Evolutionary conservation across 768 basidiomycete genomes (phyloP).

Genomic region (Pleurotus tuoliensis): DNA sequence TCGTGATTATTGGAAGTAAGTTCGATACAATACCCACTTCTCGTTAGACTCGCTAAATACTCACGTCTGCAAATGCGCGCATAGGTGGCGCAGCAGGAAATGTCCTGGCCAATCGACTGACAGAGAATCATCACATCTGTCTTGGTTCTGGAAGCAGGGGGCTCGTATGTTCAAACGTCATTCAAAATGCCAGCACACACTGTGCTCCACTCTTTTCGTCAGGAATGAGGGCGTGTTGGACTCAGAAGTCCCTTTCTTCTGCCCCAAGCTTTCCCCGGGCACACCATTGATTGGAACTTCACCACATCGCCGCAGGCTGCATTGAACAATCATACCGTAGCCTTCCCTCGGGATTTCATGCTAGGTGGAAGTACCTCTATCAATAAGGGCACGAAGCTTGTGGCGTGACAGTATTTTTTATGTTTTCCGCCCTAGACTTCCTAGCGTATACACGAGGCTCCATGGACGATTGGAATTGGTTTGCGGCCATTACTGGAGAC

Average conservation of each 20-base stretch:
- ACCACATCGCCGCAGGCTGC: slow-evolving; percentile 16
- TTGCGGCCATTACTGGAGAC: slow-evolving; percentile 20
- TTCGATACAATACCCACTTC: not conserved
- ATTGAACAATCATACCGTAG: slow-evolving; percentile 11
- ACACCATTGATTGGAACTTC: slow-evolving; percentile 17
- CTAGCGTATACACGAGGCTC: slow-evolving; percentile 23
- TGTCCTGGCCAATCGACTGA: slow-evolving; percentile 7
- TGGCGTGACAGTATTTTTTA: no score
- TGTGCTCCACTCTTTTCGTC: not conserved
- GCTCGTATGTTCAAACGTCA: not conserved
- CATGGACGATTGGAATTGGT: slow-evolving; percentile 23
- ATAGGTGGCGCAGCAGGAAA: slow-evolving; percentile 7
- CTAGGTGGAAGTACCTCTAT: slow-evolving; percentile 18
- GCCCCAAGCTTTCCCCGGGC: not conserved
- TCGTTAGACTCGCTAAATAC: no score
- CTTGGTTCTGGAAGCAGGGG: slow-evolving; percentile 6
- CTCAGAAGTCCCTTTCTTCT: slow-evolving; percentile 8
- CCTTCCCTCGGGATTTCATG: slow-evolving; percentile 15
- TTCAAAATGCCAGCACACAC: not conserved
- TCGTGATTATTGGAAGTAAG: slow-evolving; percentile 11
- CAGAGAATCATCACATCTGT: slow-evolving; percentile 1
- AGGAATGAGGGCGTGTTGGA: slow-evolving; percentile 6
- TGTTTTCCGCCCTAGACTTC: slow-evolving; percentile 4
- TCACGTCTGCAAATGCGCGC: not conserved
- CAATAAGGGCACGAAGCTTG: not conserved